Evolutionary conservation across 1,139 yeast genomes (phyloP).

Genomic region (Saccharomyces hybrid): DNA sequence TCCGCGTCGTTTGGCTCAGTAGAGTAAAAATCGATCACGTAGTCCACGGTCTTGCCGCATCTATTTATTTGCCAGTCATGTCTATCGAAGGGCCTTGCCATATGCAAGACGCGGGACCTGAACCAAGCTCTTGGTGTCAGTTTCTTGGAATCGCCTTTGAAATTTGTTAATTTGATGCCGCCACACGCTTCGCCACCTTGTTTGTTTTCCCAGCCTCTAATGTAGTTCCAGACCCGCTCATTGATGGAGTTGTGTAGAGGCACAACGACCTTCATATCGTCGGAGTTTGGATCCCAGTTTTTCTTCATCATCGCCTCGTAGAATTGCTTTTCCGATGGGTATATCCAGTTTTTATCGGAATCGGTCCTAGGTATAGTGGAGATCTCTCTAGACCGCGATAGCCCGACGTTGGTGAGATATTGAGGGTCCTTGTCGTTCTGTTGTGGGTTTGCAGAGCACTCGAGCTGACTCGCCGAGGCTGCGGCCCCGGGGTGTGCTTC

Average conservation of each 20-base stretch:
- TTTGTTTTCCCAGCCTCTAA: constrained; percentile 70
- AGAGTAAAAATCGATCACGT: constrained; percentile 86
- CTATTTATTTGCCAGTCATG: constrained; percentile 91
- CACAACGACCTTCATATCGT: constrained; percentile 83
- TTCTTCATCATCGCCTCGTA: constrained; percentile 91
- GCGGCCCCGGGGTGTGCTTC: not conserved
- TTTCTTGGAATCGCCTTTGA: constrained; percentile 81
- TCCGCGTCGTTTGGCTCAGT: constrained; percentile 38
- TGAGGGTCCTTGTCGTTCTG: constrained; percentile 10
- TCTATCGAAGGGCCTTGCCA: constrained; percentile 81
- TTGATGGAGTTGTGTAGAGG: constrained; percentile 93
- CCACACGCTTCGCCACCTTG: constrained; percentile 66
- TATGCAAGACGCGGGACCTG: constrained; percentile 52
- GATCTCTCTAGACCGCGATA: constrained; percentile 65
- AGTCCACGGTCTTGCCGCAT: constrained; percentile 77
- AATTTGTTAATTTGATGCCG: constrained; percentile 75
- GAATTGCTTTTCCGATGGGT: constrained; percentile 93
- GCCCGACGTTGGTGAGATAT: constrained; percentile 30
- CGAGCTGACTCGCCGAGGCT: constrained; percentile 16
- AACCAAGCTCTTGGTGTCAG: constrained; percentile 86
- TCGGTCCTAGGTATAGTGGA: constrained; percentile 82
- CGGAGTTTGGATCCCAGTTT: constrained; percentile 73
- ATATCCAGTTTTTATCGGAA: constrained; percentile 66
- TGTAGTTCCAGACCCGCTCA: constrained; percentile 87
- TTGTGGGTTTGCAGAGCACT: constrained; percentile 12